phyloP scores from a whole-genome alignment of 805 yeast genomes.

The Metschnikowia continentalis region DNA sequence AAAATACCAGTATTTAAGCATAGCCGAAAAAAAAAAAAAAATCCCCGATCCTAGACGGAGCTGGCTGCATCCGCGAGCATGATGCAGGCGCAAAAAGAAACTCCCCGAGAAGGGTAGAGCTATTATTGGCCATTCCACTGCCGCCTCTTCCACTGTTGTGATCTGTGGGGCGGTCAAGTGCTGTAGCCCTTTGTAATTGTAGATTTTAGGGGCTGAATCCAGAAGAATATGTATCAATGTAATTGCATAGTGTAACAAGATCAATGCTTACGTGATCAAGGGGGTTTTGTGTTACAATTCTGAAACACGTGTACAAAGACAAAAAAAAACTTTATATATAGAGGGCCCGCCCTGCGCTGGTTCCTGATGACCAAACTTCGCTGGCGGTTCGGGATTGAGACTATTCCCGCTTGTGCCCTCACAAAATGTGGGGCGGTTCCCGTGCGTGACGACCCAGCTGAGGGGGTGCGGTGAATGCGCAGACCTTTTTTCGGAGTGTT shows the following conservation, averaged over 20 bases:
- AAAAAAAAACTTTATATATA: too few relatives aligned
- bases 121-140: neutral
- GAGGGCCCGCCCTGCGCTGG: neutral
- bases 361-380: too few relatives aligned
- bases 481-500: conserved; percentile 2
- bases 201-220: neutral
- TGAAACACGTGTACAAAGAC: neutral
- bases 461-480: neutral
- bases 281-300: neutral
- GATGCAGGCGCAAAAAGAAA: conserved; percentile 3
- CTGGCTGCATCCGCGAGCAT: neutral
- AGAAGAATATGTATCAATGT: too few relatives aligned
- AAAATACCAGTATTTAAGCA: neutral
- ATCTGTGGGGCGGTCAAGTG: neutral
- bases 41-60: neutral
- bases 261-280: too few relatives aligned
- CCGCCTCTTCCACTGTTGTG: neutral
- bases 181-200: neutral
- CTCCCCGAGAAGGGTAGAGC: neutral
- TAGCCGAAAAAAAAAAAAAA: conserved; percentile 5
- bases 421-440: neutral
- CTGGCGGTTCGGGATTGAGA: neutral
- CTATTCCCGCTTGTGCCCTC: neutral
- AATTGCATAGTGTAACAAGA: too few relatives aligned
- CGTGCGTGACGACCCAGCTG: neutral